These are phyloP conservation scores for Psilocybe cyanescens DNA, from an alignment of 768 basidiomycete genomes.

Conservation along the genomic window DNA sequence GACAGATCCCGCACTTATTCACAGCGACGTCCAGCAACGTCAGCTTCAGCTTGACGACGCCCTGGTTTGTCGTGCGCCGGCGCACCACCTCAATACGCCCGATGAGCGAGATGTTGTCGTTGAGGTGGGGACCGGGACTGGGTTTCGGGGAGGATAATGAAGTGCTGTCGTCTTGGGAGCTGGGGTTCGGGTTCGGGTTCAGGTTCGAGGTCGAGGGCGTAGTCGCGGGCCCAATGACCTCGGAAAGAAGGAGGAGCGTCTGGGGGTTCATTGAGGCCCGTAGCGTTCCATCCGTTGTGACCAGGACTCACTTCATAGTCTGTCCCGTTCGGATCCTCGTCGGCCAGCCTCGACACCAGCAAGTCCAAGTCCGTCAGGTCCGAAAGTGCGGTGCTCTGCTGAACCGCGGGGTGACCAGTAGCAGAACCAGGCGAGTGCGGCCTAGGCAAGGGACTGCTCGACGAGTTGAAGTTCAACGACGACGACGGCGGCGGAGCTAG, in stretches of 20 bases:
- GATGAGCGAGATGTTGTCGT: constrained; percentile 36
- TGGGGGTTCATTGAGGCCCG: constrained; percentile 28
- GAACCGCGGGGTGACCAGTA: not conserved
- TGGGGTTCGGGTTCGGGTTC: constrained; percentile 9
- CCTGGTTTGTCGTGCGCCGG: constrained; percentile 61
- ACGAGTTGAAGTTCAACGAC: constrained; percentile 6
- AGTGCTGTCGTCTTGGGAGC: too few species aligned
- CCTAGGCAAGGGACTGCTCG: constrained; percentile 9
- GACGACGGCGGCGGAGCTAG: constrained; percentile 7
- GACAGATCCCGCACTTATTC: constrained; percentile 74
- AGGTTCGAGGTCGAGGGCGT: constrained; percentile 23
- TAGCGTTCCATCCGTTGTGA: constrained; percentile 20
- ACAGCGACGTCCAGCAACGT: constrained; percentile 64
- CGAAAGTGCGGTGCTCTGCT: constrained; percentile 23
- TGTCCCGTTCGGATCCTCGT: constrained; percentile 46
- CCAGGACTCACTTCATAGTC: constrained; percentile 67
- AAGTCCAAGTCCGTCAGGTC: constrained; percentile 68
- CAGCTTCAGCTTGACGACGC: constrained; percentile 74
- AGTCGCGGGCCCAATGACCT: constrained; percentile 61
- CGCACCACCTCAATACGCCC: constrained; percentile 60
- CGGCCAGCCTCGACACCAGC: constrained; percentile 58
- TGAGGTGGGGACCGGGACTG: constrained; percentile 12
- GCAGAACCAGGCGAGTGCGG: constrained; percentile 1
- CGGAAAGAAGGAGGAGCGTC: constrained; percentile 63
- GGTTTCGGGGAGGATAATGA: constrained; percentile 6